Conservation (phyloP, 345 rosid species). For the Anacardium occidentale region DNA sequence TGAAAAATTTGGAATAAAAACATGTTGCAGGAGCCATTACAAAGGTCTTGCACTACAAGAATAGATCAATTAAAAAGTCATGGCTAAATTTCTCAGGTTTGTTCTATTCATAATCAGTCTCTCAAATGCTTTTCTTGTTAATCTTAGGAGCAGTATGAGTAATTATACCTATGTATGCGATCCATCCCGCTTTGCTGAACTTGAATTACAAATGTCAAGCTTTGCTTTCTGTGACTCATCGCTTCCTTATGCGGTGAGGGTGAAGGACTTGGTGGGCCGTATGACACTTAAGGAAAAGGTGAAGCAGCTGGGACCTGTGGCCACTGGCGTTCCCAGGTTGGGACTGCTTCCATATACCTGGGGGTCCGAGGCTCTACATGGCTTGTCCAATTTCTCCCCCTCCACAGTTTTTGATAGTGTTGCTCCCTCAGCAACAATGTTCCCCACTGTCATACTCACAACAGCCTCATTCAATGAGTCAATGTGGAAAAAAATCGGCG, state of each 20-base stretch:
- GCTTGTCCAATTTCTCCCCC: constrained; percentile 13
- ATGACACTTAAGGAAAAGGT: background rate
- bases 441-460: constrained; percentile 19
- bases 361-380: constrained; percentile 27
- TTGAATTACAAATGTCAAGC: background rate
- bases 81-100: background rate
- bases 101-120: background rate
- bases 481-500: constrained; percentile 13
- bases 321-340: background rate
- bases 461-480: constrained; percentile 19
- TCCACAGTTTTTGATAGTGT: constrained; percentile 1
- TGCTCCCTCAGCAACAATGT: constrained; percentile 14
- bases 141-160: background rate
- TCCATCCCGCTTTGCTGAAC: background rate
- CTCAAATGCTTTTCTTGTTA: background rate
- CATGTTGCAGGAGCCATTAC: no score
- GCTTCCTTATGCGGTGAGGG: background rate
- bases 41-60: no score
- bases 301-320: background rate
- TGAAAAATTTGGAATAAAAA: no score
- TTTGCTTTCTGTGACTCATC: background rate
- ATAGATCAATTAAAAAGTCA: background rate
- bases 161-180: background rate
- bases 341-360: constrained; percentile 7
- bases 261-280: background rate